Conservation (phyloP, 2,329 filamentous ascomycete genomes). For the Penicillium capsulatum region DNA sequence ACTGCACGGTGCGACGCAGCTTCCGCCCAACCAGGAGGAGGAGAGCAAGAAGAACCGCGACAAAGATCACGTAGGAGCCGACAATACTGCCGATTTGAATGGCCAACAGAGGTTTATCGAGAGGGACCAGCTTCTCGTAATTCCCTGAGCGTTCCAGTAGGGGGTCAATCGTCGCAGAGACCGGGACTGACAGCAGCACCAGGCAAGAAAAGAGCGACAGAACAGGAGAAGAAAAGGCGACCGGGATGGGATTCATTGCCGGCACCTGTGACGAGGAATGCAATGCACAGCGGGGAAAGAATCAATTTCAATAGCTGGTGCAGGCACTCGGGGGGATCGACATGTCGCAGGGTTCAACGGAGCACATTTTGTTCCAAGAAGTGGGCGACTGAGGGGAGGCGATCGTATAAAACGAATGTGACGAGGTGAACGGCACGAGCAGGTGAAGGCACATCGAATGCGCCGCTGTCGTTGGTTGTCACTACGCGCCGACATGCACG, state of each 20-base stretch:
- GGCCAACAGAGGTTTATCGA: constrained; percentile 64
- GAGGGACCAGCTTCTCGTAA: constrained; percentile 32
- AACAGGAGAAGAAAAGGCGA: constrained; percentile 49
- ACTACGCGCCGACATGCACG: constrained; percentile 29
- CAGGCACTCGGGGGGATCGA: constrained; percentile 18
- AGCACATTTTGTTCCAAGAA: constrained; percentile 20
- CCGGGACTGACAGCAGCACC: constrained; percentile 35
- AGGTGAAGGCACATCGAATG: constrained; percentile 5
- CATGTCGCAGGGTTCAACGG: constrained; percentile 11
- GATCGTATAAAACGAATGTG: constrained; percentile 25
- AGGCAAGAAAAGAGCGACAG: constrained; percentile 48
- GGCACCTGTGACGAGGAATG: constrained; percentile 9
- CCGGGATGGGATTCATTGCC: constrained; percentile 18
- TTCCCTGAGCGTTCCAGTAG: constrained; percentile 49
- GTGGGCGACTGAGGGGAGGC: constrained; percentile 18
- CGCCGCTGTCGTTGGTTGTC: constrained; percentile 24
- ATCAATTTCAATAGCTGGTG: constrained; percentile 14
- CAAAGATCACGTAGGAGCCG: constrained; percentile 73
- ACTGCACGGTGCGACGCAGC: constrained; percentile 49
- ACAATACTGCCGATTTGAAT: constrained; percentile 79
- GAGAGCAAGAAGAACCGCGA: constrained; percentile 67
- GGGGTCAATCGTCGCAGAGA: constrained; percentile 8
- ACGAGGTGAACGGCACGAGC: constrained; percentile 22
- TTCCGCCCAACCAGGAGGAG: constrained; percentile 60
- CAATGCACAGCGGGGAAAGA: constrained; percentile 10